Evolutionary conservation across 768 basidiomycete species (phyloP), one percentile per base, ranked within the genome.

Genomic region (Ramaria sp.): DNA sequence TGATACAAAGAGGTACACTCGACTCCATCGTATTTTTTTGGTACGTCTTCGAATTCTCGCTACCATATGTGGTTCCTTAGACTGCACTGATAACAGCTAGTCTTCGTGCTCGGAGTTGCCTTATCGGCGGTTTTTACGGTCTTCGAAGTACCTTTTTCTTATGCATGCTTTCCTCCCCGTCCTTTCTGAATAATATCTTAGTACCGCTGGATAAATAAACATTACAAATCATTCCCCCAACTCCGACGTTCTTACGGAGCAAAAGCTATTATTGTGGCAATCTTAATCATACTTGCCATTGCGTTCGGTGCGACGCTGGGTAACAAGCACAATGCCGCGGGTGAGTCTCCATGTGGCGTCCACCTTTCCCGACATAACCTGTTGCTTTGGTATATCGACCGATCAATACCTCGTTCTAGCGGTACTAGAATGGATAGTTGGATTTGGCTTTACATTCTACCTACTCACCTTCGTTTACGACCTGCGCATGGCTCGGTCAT

Each of bases 81-180:
- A 15, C 22, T n/a, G 41, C 50, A 6, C 20, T 12, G 8, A 36
- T 22, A 6, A 24, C 34, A 53, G 52, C 71, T 86, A 24, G 68
- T 88, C 8, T 90, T 88, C 67, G 81, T 88, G 49, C 44, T 83
- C 36, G 87, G 87, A 10, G 83, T 88, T 3, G 77, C 73, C 1
- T 61, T 88, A 32, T 83, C 81, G 56, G 83, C 85, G 20, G 78
- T 89, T 34, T 89, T 88, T 69, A 84, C 84, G 6, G 69, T 87
- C 22, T 53, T 77, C 7, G 86, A 90, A 74, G 83, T 80, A 61
- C n/a, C n/a, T n/a, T n/a, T n/a, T n/a, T n/a, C 10, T 66, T 61
- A 9, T 32, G 2, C n/a, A 36, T 47, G 38, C 18, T 2, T 30
- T 39, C 2, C 37, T 50, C 12, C 37, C 12, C 25, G 15, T 7